Percentiles rank a stretch among this genome's conserved stretches.
phyloP scores from a whole-genome alignment of 2,329 filamentous ascomycete species.

The Pseudocercospora fuligena region DNA sequence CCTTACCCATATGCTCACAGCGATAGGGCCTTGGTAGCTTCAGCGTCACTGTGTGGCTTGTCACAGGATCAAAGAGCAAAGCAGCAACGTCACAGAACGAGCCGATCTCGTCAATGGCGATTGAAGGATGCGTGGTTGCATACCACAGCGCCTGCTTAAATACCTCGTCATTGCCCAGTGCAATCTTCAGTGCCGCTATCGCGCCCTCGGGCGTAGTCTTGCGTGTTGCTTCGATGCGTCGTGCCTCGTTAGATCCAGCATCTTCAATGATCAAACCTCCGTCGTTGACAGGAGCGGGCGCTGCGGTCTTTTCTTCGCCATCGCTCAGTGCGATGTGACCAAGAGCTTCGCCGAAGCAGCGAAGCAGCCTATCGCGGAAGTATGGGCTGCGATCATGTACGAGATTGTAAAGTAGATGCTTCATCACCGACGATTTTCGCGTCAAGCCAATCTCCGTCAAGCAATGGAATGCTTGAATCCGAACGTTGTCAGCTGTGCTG shows the following conservation, averaged over 20 bases:
- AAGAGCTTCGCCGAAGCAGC: constrained; percentile 59
- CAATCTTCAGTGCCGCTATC: constrained; percentile 59
- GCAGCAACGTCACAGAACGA: constrained; percentile 63
- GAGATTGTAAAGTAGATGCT: constrained; percentile 62
- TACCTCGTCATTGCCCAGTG: constrained; percentile 54
- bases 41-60: constrained; percentile 55
- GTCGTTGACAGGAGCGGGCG: constrained; percentile 43
- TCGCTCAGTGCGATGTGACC: constrained; percentile 65
- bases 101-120: constrained; percentile 59
- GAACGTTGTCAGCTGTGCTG: constrained; percentile 64
- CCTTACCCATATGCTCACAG: constrained; percentile 58
- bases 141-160: constrained; percentile 62
- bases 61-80: constrained; percentile 60
- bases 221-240: constrained; percentile 60
- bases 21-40: constrained; percentile 63
- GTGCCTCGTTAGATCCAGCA: constrained; percentile 56
- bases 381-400: constrained; percentile 62
- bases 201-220: constrained; percentile 63
- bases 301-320: constrained; percentile 39
- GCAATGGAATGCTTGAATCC: constrained; percentile 63
- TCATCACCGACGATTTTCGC: constrained; percentile 56
- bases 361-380: constrained; percentile 59
- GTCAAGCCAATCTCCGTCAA: constrained; percentile 62
- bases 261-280: constrained; percentile 61
- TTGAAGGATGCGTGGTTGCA: constrained; percentile 56